Percentiles rank a stretch among this genome's conserved stretches.
These are phyloP conservation scores for Udeniomyces megalosporus DNA, from an alignment of 768 basidiomycete genomes.

Conservation along the genomic window DNA sequence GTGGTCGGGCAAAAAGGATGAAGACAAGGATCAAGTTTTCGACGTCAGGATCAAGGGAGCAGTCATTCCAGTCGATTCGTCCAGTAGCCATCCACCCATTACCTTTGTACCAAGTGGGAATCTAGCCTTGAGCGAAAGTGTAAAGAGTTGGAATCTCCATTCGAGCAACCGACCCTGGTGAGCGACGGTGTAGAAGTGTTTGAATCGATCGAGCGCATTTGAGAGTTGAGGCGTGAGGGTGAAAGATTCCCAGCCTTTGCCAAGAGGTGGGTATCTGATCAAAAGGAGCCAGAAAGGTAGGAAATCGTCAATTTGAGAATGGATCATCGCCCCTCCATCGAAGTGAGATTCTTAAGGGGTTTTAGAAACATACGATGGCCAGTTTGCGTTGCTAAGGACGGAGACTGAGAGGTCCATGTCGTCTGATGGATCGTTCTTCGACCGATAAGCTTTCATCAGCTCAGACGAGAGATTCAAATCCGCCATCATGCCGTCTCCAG, in stretches of 20 bases:
- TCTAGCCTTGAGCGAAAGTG: slow-evolving; percentile 52
- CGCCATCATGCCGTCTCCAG: slow-evolving; percentile 44
- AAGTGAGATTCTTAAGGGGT: too few relatives aligned
- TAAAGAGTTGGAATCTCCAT: slow-evolving; percentile 78
- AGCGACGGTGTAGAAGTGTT: slow-evolving; percentile 55
- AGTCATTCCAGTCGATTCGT: too few relatives aligned
- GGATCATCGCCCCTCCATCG: neutral
- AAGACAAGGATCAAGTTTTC: too few relatives aligned
- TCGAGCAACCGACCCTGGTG: slow-evolving; percentile 60
- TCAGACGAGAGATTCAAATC: slow-evolving; percentile 10
- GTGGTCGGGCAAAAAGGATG: too few relatives aligned
- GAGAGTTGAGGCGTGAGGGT: slow-evolving; percentile 13
- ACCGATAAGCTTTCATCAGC: slow-evolving; percentile 14
- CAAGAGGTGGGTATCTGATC: slow-evolving; percentile 3
- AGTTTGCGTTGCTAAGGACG: slow-evolving; percentile 14
- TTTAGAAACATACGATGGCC: slow-evolving; percentile 15
- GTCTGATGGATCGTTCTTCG: neutral
- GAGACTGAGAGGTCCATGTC: slow-evolving; percentile 14
- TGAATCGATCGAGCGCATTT: slow-evolving; percentile 39
- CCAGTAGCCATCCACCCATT: too few relatives aligned
- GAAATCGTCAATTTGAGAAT: too few relatives aligned
- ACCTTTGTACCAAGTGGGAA: slow-evolving; percentile 42
- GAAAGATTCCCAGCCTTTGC: slow-evolving; percentile 11
- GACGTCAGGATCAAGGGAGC: too few relatives aligned
- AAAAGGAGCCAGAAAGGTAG: too few relatives aligned